A percentile compares a stretch with the other conserved stretches of the same genome.
These are phyloP conservation scores for Austroboletus novae-zelandiae DNA, from an alignment of 1,284 basidiomycete species.

Conservation along the genomic window DNA sequence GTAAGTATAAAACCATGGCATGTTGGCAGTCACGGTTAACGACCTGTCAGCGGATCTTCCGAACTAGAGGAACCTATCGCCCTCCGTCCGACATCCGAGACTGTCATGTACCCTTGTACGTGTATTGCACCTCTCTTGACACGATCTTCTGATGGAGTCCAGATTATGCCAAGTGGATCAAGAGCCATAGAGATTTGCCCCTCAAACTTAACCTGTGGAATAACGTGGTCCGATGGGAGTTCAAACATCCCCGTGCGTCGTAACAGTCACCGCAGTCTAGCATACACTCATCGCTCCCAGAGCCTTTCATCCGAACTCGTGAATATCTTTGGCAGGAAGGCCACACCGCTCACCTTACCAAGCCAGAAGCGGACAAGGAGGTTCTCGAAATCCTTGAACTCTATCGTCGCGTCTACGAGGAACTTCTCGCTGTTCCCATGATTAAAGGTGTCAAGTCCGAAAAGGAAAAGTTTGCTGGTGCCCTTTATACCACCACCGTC, in stretches of 20 bases:
- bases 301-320: slow-evolving; percentile 98
- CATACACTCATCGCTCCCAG: slow-evolving; percentile 34
- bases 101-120: slow-evolving; percentile 95
- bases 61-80: slow-evolving; percentile 98
- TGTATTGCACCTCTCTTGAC: slow-evolving; percentile 4
- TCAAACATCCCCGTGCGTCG: slow-evolving; percentile 90
- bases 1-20: slow-evolving; percentile 45
- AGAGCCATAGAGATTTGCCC: slow-evolving; percentile 95
- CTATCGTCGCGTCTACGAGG: slow-evolving; percentile 95
- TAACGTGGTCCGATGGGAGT: slow-evolving; percentile 99
- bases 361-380: slow-evolving; percentile 87
- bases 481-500: slow-evolving; percentile 96
- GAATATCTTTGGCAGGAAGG: slow-evolving; percentile 99
- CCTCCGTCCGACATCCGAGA: slow-evolving; percentile 97
- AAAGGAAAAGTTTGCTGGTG: slow-evolving; percentile 99
- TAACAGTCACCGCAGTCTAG: not conserved
- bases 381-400: slow-evolving; percentile 94
- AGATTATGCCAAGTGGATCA: slow-evolving; percentile 98
- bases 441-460: slow-evolving; percentile 97
- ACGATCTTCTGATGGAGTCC: slow-evolving; percentile 4
- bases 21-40: not conserved
- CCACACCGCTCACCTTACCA: slow-evolving; percentile 92
- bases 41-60: slow-evolving; percentile 67
- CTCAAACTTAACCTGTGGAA: slow-evolving; percentile 99
- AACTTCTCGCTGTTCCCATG: slow-evolving; percentile 96